Conservation (phyloP, 2,329 filamentous ascomycete species). For the Aspergillus melleus region DNA sequence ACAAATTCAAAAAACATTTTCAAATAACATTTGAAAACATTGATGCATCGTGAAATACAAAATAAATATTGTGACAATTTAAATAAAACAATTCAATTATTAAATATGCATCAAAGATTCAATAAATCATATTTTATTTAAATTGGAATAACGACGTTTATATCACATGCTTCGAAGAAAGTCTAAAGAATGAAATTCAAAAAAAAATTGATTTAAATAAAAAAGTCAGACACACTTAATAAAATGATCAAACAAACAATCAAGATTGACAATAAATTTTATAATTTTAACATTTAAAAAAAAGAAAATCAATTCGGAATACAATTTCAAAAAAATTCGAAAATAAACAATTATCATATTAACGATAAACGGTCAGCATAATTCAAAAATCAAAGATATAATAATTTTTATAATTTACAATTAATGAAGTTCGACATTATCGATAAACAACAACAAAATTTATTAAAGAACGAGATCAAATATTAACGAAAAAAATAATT, state of each 20-base stretch:
- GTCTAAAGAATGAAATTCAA: too few relatives aligned
- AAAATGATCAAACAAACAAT: not conserved
- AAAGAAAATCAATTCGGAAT: not conserved
- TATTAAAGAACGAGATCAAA: not conserved
- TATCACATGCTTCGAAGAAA: too few relatives aligned
- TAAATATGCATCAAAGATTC: too few relatives aligned
- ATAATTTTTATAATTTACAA: not conserved
- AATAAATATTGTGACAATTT: too few relatives aligned
- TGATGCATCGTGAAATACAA: too few relatives aligned
- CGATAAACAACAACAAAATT: not conserved
- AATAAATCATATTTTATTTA: too few relatives aligned
- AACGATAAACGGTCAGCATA: not conserved
- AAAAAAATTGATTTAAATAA: too few relatives aligned
- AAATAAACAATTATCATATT: not conserved
- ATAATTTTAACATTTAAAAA: not conserved
- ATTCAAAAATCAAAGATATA: not conserved
- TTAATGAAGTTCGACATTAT: not conserved
- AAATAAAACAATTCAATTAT: too few relatives aligned
- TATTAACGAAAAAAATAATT: not conserved
- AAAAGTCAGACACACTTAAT: too few relatives aligned
- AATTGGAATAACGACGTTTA: too few relatives aligned
- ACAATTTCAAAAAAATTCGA: not conserved
- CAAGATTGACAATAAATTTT: not conserved
- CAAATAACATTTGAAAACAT: too few relatives aligned
- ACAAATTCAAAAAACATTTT: too few relatives aligned